Percentiles rank a stretch among this genome's conserved stretches.
Conservation (phyloP, 2,329 filamentous ascomycete genomes). For the Thielaviopsis ethacetica region DNA sequence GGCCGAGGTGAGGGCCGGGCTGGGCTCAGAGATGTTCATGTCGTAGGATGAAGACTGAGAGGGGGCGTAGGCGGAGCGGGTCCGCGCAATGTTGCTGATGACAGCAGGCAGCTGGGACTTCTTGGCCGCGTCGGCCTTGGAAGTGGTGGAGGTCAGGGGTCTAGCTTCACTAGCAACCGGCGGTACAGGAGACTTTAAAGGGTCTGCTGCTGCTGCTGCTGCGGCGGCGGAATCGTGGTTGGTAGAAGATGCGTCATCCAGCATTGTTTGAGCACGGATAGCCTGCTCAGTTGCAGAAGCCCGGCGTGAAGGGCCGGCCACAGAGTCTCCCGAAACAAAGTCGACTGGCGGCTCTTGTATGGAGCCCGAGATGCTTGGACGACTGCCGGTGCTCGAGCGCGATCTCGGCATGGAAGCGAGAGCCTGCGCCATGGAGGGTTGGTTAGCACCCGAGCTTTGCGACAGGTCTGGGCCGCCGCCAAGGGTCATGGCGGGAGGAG, state of each 20-base stretch:
- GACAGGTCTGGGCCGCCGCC: neutral
- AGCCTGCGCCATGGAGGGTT: constrained; percentile 17
- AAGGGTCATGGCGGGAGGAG: constrained; percentile 18
- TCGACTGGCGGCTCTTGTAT: neutral
- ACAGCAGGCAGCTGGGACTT: constrained; percentile 30
- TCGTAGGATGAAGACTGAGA: constrained; percentile 45
- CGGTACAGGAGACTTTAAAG: constrained; percentile 22
- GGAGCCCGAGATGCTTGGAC: constrained; percentile 3
- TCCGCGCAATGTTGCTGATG: constrained; percentile 37
- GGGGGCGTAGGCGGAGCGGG: constrained; percentile 25
- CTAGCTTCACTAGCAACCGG: constrained; percentile 14
- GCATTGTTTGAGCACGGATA: neutral
- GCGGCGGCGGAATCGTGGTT: neutral
- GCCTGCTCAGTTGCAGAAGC: neutral
- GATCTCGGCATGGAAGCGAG: constrained; percentile 3
- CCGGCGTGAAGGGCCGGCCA: neutral
- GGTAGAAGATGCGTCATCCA: neutral
- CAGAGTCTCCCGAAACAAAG: neutral
- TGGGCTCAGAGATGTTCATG: constrained; percentile 38
- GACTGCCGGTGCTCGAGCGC: constrained; percentile 7
- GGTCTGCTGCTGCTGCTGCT: constrained; percentile 12
- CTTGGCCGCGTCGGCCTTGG: constrained; percentile 22
- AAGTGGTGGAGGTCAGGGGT: constrained; percentile 3
- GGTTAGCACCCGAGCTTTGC: constrained; percentile 19
- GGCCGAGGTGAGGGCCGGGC: constrained; percentile 39